Conservation (phyloP, 2,329 filamentous ascomycete genomes). For the Alternaria brassicae region DNA sequence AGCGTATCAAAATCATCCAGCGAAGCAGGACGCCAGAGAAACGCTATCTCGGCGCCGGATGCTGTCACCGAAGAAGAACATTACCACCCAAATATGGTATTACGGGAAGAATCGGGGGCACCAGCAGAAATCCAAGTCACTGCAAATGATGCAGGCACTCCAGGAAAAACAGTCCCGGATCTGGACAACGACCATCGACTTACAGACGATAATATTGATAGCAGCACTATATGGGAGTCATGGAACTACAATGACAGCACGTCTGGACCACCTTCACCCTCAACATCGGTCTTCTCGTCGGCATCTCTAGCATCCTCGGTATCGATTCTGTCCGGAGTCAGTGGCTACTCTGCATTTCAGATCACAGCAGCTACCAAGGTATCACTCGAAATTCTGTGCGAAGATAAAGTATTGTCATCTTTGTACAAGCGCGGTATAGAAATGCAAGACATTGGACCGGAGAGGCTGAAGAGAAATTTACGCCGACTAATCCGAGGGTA, state of each 20-base stretch:
- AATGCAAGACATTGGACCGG: conserved; percentile 5
- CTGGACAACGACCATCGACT: too few relatives aligned
- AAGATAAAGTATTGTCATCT: conserved; percentile 4
- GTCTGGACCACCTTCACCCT: neutral
- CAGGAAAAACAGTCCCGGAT: too few relatives aligned
- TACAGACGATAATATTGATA: neutral
- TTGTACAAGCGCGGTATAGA: conserved; percentile 6
- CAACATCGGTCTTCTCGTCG: conserved; percentile 3
- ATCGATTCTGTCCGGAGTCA: conserved; percentile 2
- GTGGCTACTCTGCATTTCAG: conserved; percentile 14
- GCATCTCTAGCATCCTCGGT: conserved; percentile 8
- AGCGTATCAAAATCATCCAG: too few relatives aligned
- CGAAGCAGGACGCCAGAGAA: too few relatives aligned
- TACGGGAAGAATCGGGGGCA: too few relatives aligned
- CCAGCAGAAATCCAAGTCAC: too few relatives aligned
- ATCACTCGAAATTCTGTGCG: conserved; percentile 6
- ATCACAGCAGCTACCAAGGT: conserved; percentile 15
- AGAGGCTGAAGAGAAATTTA: conserved; percentile 9
- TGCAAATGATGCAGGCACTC: too few relatives aligned
- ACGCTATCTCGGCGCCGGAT: too few relatives aligned
- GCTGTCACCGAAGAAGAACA: too few relatives aligned
- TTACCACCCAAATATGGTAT: too few relatives aligned
- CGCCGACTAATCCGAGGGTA: conserved; percentile 12
- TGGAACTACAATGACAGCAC: neutral
- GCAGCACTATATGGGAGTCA: too few relatives aligned